phyloP scores from a whole-genome alignment of 768 basidiomycete genomes.

The Leccinum sublutescens region DNA sequence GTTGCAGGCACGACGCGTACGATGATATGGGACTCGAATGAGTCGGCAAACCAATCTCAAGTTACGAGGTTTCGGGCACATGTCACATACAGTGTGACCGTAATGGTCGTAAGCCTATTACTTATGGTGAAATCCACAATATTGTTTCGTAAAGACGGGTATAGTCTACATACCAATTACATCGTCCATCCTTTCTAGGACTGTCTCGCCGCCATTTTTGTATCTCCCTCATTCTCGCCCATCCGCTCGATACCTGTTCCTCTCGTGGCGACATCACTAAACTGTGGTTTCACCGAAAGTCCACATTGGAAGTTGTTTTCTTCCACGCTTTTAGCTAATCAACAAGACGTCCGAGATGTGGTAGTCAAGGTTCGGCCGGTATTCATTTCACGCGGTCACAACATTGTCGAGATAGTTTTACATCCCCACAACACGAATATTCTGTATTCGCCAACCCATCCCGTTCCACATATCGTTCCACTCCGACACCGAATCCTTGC shows the following conservation, averaged over 20 bases:
- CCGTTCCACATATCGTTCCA: constrained; percentile 66
- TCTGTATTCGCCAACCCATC: constrained; percentile 55
- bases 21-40: too few species aligned
- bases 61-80: constrained; percentile 60
- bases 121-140: constrained; percentile 50
- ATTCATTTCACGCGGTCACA: not conserved
- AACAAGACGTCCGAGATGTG: constrained; percentile 39
- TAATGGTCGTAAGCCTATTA: constrained; percentile 47
- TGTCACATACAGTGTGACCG: constrained; percentile 61
- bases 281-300: constrained; percentile 41
- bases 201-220: constrained; percentile 57
- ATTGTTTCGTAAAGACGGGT: constrained; percentile 47
- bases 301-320: constrained; percentile 51
- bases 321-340: constrained; percentile 42
- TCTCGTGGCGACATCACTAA: constrained; percentile 29
- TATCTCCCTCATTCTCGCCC: constrained; percentile 70
- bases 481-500: constrained; percentile 54
- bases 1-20: too few species aligned
- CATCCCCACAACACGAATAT: constrained; percentile 58
- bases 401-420: constrained; percentile 37
- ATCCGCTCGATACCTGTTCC: constrained; percentile 49
- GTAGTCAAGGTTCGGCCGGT: constrained; percentile 26
- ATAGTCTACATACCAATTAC: constrained; percentile 6
- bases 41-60: too few species aligned
- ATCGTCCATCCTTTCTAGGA: constrained; percentile 32